Evolutionary conservation across 495 filamentous ascomycete species (phyloP), one percentile per base, ranked within the genome.

Genomic region (Hamigera avellanea): DNA sequence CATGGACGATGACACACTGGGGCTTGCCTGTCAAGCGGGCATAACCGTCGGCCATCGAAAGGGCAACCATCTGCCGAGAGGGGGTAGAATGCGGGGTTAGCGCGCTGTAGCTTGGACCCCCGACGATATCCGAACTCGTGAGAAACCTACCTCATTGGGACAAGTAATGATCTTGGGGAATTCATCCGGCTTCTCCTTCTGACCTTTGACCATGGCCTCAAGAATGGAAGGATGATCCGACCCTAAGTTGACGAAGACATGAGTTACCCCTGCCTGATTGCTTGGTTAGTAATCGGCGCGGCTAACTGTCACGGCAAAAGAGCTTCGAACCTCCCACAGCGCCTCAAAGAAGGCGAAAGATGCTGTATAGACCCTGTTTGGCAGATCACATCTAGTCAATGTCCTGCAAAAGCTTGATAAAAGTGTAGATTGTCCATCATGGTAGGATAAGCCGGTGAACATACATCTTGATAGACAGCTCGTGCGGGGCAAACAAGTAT

Each of bases 1-100:
- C 89, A 56, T 96, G 89, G 2, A 96, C 81, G 41, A 96, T 89
- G 2, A 96, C 88, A 40, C 79, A 83, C 56, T 96, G 89, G 0
- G 86, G 84, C 42, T 86, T 78, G 35, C 78, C 73, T 14, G 86
- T 94, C 6, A 88, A 59, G 32, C 88, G 84, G 2, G 89, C 89
- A 54, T 88, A 95, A 42, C 87, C 89, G 54, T 96, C 88, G 14
- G 89, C 89, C 82, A 93, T 93, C 33, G 88, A 95, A 42, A 96
- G 76, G 33, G 89, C 89, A 3, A 96, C 89, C 89, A 95, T 96
- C 83, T 94, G 42, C 23, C n/a, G 37, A 37, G 35, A 32, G n/a
- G 12, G 19, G 31, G 26, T 29, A 30, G 36, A 40, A 41, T 35
- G 35, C 13, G 17, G 36, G 21, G 21, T 23, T 23, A 23, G 21